A percentile compares a stretch with the other conserved stretches of the same genome.
phyloP scores from a whole-genome alignment of 2,329 filamentous ascomycete genomes.

The Hymenoscyphus salicellus region DNA sequence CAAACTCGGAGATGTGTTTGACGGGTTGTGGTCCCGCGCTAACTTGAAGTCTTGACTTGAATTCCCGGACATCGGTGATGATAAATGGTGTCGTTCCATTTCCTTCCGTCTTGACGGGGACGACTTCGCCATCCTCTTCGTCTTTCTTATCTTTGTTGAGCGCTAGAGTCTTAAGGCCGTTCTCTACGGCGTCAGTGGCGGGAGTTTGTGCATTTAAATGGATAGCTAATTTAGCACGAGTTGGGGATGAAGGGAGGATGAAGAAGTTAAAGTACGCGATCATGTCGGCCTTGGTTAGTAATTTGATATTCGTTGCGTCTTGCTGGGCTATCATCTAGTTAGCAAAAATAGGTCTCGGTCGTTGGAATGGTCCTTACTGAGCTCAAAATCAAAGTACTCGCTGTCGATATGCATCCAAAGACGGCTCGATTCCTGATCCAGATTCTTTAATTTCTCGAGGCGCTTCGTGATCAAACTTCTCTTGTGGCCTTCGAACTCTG shows the following conservation, averaged over 20 bases:
- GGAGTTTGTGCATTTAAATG: constrained; percentile 74
- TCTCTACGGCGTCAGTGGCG: constrained; percentile 40
- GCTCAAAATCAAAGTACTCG: constrained; percentile 87
- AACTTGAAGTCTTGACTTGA: constrained; percentile 71
- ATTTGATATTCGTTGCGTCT: constrained; percentile 72
- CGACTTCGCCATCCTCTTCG: constrained; percentile 19
- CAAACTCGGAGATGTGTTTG: constrained; percentile 76
- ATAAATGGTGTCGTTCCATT: constrained; percentile 55
- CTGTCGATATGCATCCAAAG: constrained; percentile 83
- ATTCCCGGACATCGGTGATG: constrained; percentile 76
- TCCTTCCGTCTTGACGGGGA: constrained; percentile 24
- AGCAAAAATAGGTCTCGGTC: constrained; percentile 4
- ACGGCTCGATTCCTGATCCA: constrained; percentile 76
- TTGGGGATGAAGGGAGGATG: constrained; percentile 70
- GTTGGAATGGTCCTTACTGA: constrained; percentile 55
- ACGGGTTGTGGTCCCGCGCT: constrained; percentile 71
- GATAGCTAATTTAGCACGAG: constrained; percentile 78
- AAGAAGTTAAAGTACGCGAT: constrained; percentile 72
- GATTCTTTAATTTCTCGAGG: constrained; percentile 87
- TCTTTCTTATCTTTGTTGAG: constrained; percentile 36
- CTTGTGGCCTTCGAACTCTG: constrained; percentile 88
- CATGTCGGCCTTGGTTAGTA: constrained; percentile 75
- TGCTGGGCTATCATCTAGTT: constrained; percentile 37
- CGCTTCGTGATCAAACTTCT: constrained; percentile 82
- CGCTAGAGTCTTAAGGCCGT: constrained; percentile 28